Evolutionary conservation across 805 yeast genomes (phyloP).

Genomic region (Ogataea methylovora): DNA sequence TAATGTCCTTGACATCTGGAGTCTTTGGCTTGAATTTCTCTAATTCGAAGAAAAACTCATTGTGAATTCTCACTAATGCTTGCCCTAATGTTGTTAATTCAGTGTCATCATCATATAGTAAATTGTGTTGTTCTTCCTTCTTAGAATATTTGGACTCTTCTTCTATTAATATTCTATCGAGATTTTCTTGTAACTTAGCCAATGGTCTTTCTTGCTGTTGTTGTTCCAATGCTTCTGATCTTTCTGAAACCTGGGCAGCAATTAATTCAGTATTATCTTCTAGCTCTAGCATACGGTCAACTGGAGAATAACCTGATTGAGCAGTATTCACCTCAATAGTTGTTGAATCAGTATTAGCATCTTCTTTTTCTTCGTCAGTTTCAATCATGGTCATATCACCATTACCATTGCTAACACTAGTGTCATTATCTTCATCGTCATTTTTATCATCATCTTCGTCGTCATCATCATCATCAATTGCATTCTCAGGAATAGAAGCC

Average conservation of each 20-base stretch:
- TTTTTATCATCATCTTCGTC: conserved; percentile 3
- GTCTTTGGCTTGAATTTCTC: conserved; percentile 19
- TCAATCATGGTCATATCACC: no score
- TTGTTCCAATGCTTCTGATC: conserved; percentile 65
- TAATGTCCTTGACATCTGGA: conserved; percentile 63
- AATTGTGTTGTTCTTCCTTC: conserved; percentile 30
- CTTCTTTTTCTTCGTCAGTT: conserved; percentile 2
- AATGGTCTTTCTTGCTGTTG: conserved; percentile 80
- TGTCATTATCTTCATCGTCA: not conserved
- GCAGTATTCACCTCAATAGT: conserved; percentile 14
- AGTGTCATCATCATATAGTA: conserved; percentile 72
- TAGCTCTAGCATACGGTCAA: conserved; percentile 39
- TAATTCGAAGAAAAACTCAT: conserved; percentile 50
- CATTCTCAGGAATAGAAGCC: conserved; percentile 17
- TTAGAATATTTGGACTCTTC: conserved; percentile 20
- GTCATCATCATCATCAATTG: conserved; percentile 12
- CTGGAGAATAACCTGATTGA: conserved; percentile 31
- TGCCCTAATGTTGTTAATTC: conserved; percentile 60
- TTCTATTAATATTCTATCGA: conserved; percentile 42
- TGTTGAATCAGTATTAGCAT: conserved; percentile 2
- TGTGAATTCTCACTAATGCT: conserved; percentile 59
- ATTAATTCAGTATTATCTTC: conserved; percentile 41
- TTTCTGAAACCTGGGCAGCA: conserved; percentile 50
- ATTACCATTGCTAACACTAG: conserved; percentile 1
- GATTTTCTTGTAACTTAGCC: conserved; percentile 71